Evolutionary conservation across 2,329 filamentous ascomycete species (phyloP).

Genomic region (Metarhizium album): DNA sequence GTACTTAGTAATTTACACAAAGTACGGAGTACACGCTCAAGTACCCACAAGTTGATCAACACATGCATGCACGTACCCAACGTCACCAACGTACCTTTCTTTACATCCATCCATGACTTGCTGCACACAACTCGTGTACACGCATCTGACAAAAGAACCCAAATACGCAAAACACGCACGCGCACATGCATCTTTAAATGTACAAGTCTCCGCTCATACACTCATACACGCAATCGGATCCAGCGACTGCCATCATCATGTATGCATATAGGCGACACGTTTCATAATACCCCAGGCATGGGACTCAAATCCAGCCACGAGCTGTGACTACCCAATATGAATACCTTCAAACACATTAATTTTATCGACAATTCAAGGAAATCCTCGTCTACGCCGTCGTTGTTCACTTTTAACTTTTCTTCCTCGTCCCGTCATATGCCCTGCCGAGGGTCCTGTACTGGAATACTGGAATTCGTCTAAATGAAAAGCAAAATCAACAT

Average conservation of each 20-base stretch:
- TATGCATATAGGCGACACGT: neutral
- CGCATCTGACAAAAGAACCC: neutral
- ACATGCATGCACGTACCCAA: constrained; percentile 2
- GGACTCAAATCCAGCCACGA: neutral
- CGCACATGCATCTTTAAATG: neutral
- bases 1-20: too few species aligned
- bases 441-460: neutral
- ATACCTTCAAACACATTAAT: constrained; percentile 3
- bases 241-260: constrained; percentile 2
- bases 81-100: neutral
- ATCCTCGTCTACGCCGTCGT: constrained; percentile 2
- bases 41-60: too few species aligned
- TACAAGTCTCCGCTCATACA: neutral
- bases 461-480: neutral
- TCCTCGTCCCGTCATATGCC: neutral
- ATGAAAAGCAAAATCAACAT: neutral
- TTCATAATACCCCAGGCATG: neutral
- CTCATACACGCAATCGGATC: constrained; percentile 7
- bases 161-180: neutral
- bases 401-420: neutral
- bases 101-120: neutral
- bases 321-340: constrained; percentile 1
- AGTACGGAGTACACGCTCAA: too few species aligned
- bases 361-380: constrained; percentile 1
- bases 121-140: neutral